Conservation (phyloP, 306 rosid species). For the Astragalus membranaceus region DNA sequence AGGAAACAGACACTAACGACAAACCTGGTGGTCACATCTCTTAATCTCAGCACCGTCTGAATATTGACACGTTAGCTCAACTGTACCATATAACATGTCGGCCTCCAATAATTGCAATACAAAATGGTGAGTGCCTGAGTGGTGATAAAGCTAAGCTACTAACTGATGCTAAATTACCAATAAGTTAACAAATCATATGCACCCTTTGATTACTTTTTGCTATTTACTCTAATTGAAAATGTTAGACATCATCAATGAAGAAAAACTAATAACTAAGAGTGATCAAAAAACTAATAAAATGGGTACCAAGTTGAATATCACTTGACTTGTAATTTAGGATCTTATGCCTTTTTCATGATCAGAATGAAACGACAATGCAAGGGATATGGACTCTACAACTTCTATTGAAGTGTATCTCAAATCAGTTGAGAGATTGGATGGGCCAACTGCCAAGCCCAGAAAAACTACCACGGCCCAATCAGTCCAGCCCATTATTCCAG, state of each 20-base stretch:
- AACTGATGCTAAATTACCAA: neutral
- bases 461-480: neutral
- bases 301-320: neutral
- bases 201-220: neutral
- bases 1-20: neutral
- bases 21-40: slow-evolving; percentile 16
- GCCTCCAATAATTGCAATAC: neutral
- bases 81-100: neutral
- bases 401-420: too few relatives aligned
- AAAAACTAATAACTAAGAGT: neutral
- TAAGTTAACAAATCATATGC: neutral
- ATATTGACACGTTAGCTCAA: slow-evolving; percentile 11
- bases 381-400: neutral
- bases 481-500: neutral
- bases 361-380: neutral
- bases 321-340: neutral
- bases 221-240: neutral
- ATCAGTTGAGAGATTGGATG: neutral
- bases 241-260: neutral
- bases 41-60: neutral
- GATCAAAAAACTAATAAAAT: too few relatives aligned
- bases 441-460: neutral
- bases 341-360: neutral
- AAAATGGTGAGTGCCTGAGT: neutral
- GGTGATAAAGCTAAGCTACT: neutral